Percentiles rank a stretch among this genome's conserved stretches.
Conservation (phyloP, 2,329 filamentous ascomycete genomes). For the Fusarium coffeatum region DNA sequence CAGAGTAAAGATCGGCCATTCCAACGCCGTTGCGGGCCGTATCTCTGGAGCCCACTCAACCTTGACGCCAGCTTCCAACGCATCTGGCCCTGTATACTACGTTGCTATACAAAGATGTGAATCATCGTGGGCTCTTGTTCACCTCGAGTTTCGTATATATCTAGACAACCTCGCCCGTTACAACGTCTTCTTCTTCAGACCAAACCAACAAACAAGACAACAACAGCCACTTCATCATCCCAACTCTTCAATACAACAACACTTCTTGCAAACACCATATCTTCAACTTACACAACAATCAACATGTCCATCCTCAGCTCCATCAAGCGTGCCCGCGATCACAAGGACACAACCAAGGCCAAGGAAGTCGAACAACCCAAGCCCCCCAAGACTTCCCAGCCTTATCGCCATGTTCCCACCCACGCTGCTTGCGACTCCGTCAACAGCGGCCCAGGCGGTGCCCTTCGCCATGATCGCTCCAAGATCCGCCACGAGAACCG, state of each 20-base stretch:
- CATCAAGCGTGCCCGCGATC: slow-evolving; percentile 64
- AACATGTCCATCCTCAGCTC: slow-evolving; percentile 69
- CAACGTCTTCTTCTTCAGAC: slow-evolving; percentile 5
- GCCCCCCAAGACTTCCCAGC: slow-evolving; percentile 51
- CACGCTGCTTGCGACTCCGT: slow-evolving; percentile 71
- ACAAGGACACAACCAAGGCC: slow-evolving; percentile 65
- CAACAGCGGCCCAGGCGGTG: slow-evolving; percentile 63
- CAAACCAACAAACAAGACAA: slow-evolving; percentile 5
- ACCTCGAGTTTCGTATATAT: slow-evolving; percentile 23
- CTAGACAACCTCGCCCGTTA: slow-evolving; percentile 10
- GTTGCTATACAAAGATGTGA: neutral
- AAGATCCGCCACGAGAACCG: slow-evolving; percentile 64
- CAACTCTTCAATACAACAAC: neutral
- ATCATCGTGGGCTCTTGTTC: neutral
- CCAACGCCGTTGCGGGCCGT: slow-evolving; percentile 33
- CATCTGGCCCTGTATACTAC: slow-evolving; percentile 8
- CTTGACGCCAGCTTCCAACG: slow-evolving; percentile 31
- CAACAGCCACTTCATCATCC: neutral
- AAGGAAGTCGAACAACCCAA: slow-evolving; percentile 62
- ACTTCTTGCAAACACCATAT: neutral
- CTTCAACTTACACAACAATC: slow-evolving; percentile 2
- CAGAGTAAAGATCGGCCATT: slow-evolving; percentile 28
- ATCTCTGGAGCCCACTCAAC: slow-evolving; percentile 6
- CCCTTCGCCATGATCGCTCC: slow-evolving; percentile 59
- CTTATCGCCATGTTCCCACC: slow-evolving; percentile 70